phyloP scores from a whole-genome alignment of 768 basidiomycete genomes.

The Guyanaporus albipodus region DNA sequence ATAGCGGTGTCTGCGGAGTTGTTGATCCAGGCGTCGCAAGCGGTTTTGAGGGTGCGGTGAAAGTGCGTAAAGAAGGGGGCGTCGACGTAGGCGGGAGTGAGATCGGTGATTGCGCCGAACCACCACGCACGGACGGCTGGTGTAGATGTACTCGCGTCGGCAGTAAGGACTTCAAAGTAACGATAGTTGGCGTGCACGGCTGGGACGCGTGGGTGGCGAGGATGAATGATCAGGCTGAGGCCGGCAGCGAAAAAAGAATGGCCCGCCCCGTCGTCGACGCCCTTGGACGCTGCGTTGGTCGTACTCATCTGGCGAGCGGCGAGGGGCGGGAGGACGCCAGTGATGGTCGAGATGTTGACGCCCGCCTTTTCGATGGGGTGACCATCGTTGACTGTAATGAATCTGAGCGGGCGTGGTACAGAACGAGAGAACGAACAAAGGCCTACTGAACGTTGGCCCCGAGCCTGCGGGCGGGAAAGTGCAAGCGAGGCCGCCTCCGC shows the following conservation, averaged over 20 bases:
- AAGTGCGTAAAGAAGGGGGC: slow-evolving; percentile 45
- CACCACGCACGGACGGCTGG: slow-evolving; percentile 24
- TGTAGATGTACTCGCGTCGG: too few relatives aligned
- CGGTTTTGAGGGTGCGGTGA: slow-evolving; percentile 40
- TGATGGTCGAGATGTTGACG: slow-evolving; percentile 19
- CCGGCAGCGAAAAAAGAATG: slow-evolving; percentile 18
- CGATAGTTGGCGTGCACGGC: slow-evolving; percentile 25
- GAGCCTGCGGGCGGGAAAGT: slow-evolving; percentile 20
- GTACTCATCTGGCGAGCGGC: slow-evolving; percentile 24
- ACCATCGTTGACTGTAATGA: too few relatives aligned
- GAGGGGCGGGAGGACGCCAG: slow-evolving; percentile 14
- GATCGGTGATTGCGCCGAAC: slow-evolving; percentile 33
- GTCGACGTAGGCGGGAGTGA: slow-evolving; percentile 49
- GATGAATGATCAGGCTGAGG: slow-evolving; percentile 22
- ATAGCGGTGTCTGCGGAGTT: too few relatives aligned
- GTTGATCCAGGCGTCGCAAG: slow-evolving; percentile 39
- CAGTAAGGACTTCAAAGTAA: slow-evolving; percentile 26
- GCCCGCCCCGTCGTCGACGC: slow-evolving; percentile 7
- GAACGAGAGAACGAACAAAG: too few relatives aligned
- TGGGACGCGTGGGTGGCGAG: slow-evolving; percentile 20
- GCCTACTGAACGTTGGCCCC: too few relatives aligned
- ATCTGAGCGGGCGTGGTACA: too few relatives aligned
- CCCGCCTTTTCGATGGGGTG: slow-evolving; percentile 22
- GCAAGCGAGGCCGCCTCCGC: slow-evolving; percentile 17
- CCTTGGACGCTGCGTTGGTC: slow-evolving; percentile 13